Conservation (phyloP, 208 protist species). For the Trypanosoma melophagium region DNA sequence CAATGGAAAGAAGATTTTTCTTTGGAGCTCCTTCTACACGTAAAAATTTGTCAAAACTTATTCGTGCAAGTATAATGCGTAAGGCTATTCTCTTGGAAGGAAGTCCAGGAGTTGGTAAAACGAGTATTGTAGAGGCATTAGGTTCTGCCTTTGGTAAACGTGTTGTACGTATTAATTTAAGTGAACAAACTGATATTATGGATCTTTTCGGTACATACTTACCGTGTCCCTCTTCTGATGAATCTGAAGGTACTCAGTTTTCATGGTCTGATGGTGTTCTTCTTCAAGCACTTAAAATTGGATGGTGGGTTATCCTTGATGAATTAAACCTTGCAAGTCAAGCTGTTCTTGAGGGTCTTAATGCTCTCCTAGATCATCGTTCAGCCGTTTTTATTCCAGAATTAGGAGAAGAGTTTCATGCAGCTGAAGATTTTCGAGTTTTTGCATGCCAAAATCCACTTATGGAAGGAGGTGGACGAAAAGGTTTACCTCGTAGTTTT, state of each 20-base stretch:
- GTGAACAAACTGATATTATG: constrained; percentile 99
- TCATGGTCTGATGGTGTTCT: constrained; percentile 98
- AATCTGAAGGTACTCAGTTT: constrained; percentile 86
- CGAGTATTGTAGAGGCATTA: constrained; percentile 96
- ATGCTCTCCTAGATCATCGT: constrained; percentile 99
- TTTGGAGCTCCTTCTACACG: constrained; percentile 96
- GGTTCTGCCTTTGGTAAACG: constrained; percentile 84
- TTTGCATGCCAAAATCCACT: constrained; percentile 99
- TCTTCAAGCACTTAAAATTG: constrained; percentile 93
- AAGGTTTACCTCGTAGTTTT: constrained; percentile 99
- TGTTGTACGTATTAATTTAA: constrained; percentile 99
- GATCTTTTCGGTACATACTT: constrained; percentile 95
- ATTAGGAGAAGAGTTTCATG: constrained; percentile 84
- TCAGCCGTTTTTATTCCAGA: constrained; percentile 93
- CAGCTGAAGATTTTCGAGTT: constrained; percentile 93
- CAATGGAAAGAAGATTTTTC: constrained; percentile 80
- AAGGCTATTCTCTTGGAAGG: constrained; percentile 98
- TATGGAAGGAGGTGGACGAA: constrained; percentile 97
- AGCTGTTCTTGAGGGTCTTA: constrained; percentile 99
- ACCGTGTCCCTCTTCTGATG: constrained; percentile 36
- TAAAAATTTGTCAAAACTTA: constrained; percentile 96
- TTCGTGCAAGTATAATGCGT: constrained; percentile 90
- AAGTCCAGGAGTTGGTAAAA: constrained; percentile 98
- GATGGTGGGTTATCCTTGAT: constrained; percentile 99
- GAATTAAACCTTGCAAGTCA: constrained; percentile 99